phyloP scores from a whole-genome alignment of 2,329 filamentous ascomycete genomes.

The Paracoccidioides lutzii region DNA sequence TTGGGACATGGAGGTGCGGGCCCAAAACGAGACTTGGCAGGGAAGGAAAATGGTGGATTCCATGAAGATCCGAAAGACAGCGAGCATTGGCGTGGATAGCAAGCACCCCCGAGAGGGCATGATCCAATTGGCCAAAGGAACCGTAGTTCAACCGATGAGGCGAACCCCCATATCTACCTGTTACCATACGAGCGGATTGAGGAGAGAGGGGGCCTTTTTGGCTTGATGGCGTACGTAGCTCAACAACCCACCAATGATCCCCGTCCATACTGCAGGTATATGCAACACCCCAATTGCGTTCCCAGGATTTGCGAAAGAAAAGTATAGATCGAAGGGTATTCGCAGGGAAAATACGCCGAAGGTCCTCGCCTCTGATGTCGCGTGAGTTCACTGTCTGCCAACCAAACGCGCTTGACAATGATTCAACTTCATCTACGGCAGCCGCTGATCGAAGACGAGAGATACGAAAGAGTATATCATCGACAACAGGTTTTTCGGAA shows the following conservation, averaged over 20 bases:
- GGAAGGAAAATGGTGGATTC: slow-evolving; percentile 14
- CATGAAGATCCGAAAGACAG: slow-evolving; percentile 3
- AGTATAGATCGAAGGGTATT: slow-evolving; percentile 54
- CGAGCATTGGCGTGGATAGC: slow-evolving; percentile 24
- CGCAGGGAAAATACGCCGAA: slow-evolving; percentile 49
- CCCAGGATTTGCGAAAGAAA: slow-evolving; percentile 58
- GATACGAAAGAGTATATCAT: slow-evolving; percentile 28
- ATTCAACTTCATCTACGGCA: slow-evolving; percentile 30
- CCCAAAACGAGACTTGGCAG: slow-evolving; percentile 20
- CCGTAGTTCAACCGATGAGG: slow-evolving; percentile 15
- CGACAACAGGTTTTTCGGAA: slow-evolving; percentile 30
- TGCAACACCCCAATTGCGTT: slow-evolving; percentile 56
- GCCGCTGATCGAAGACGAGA: slow-evolving; percentile 26
- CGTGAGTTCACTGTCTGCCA: slow-evolving; percentile 28
- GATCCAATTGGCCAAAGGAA: slow-evolving; percentile 22
- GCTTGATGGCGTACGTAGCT: slow-evolving; percentile 11
- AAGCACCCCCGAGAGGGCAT: slow-evolving; percentile 25
- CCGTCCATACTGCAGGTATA: slow-evolving; percentile 58
- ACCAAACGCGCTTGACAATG: slow-evolving; percentile 23
- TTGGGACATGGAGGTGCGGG: slow-evolving; percentile 22
- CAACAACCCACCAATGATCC: slow-evolving; percentile 65
- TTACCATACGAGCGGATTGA: slow-evolving; percentile 20
- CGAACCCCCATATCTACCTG: slow-evolving; percentile 16
- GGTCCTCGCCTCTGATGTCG: slow-evolving; percentile 27
- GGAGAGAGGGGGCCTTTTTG: slow-evolving; percentile 9